Conservation (phyloP, 108 stramenopile genomes). For the Skeletonema grethae region DNA sequence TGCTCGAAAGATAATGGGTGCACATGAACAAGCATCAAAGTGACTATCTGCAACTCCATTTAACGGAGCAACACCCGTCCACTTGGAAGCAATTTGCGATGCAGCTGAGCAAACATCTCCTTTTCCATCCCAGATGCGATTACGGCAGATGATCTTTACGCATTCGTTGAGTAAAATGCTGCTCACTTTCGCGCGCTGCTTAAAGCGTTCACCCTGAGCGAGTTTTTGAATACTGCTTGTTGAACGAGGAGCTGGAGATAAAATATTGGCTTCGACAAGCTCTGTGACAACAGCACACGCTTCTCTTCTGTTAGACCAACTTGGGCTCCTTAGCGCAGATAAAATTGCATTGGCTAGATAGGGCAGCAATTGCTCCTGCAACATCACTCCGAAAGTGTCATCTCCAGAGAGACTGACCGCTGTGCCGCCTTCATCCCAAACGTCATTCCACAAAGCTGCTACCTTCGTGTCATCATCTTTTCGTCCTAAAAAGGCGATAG, state of each 20-base stretch:
- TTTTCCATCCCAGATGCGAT: constrained; percentile 79
- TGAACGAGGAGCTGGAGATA: constrained; percentile 60
- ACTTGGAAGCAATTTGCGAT: constrained; percentile 44
- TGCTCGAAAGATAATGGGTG: constrained; percentile 38
- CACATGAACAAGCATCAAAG: constrained; percentile 9
- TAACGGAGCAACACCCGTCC: constrained; percentile 24
- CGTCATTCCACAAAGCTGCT: constrained; percentile 70
- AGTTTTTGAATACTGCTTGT: constrained; percentile 1
- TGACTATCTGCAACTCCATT: constrained; percentile 7
- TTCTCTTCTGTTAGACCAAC: constrained; percentile 68
- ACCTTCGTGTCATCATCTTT: constrained; percentile 71
- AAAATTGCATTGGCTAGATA: constrained; percentile 53
- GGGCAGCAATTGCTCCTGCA: constrained; percentile 72
- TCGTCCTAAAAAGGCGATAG: constrained; percentile 74
- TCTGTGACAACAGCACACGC: constrained; percentile 63
- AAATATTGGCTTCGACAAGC: constrained; percentile 56
- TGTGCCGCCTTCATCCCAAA: constrained; percentile 88
- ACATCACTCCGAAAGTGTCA: constrained; percentile 48
- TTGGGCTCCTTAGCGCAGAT: constrained; percentile 57
- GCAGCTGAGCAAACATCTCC: constrained; percentile 53
- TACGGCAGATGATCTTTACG: constrained; percentile 52
- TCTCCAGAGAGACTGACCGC: constrained; percentile 40
- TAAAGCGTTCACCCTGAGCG: constrained; percentile 29
- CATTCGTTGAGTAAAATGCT: constrained; percentile 48
- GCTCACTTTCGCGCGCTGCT: constrained; percentile 53